These are phyloP conservation scores for Perkinsela sp. DNA, from an alignment of 208 protist genomes.

Conservation along the genomic window DNA sequence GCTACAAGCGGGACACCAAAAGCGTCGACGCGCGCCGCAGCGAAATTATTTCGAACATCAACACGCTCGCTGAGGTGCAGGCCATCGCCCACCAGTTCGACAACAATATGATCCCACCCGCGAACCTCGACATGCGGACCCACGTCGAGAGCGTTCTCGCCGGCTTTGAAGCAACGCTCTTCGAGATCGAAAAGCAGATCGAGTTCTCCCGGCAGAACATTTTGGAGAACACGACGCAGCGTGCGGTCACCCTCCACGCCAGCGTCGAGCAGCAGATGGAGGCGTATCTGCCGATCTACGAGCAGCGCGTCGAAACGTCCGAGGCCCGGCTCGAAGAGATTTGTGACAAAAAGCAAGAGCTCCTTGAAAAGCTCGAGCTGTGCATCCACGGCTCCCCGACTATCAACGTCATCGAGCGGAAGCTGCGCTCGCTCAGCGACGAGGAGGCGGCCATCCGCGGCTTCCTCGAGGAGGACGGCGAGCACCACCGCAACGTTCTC, in stretches of 20 bases:
- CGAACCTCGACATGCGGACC: background rate
- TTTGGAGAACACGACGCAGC: background rate
- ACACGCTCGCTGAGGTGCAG: background rate
- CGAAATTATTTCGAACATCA: background rate
- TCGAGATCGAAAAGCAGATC: background rate
- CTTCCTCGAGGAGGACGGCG: background rate
- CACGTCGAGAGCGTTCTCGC: background rate
- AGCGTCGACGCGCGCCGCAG: background rate
- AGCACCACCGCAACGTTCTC: background rate
- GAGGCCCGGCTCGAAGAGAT: background rate
- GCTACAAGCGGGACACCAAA: background rate
- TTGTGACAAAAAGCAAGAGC: background rate
- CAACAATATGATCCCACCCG: background rate
- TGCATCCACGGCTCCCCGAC: background rate
- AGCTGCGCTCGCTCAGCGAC: background rate
- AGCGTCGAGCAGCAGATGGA: background rate
- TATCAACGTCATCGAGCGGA: background rate
- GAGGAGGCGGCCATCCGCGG: background rate
- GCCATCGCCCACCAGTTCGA: background rate
- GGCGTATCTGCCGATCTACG: background rate
- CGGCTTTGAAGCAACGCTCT: background rate
- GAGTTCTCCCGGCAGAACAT: background rate
- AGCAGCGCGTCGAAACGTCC: background rate
- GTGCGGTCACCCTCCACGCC: background rate
- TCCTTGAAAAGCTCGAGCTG: background rate